phyloP scores from a whole-genome alignment of 768 basidiomycete genomes.

The Naganishia onofrii region DNA sequence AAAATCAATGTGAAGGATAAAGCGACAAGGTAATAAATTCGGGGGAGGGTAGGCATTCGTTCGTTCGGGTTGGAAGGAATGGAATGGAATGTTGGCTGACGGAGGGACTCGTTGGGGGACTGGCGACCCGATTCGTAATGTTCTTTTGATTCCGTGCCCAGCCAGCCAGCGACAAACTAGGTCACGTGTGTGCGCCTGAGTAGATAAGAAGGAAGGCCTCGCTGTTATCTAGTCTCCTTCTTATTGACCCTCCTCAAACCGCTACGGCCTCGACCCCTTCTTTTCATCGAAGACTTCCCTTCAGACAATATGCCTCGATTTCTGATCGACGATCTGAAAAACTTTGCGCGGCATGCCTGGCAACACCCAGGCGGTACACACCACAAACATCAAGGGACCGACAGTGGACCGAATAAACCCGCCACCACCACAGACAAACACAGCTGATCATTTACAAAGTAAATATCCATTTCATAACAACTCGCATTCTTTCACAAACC shows the following conservation, averaged over 20 bases:
- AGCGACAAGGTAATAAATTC: neutral
- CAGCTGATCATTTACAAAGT: too few species aligned
- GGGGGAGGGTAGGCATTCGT: neutral
- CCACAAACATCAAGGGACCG: neutral
- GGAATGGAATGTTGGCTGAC: neutral
- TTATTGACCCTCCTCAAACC: too few species aligned
- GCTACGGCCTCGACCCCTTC: too few species aligned
- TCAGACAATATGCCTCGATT: too few species aligned
- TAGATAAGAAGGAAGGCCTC: too few species aligned
- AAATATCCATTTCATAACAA: too few species aligned
- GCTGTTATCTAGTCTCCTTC: too few species aligned
- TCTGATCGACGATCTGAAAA: neutral
- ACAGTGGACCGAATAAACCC: neutral
- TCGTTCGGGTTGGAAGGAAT: neutral
- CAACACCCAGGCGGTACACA: neutral
- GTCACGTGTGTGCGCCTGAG: neutral
- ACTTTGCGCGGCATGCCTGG: too few species aligned
- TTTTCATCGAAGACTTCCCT: too few species aligned
- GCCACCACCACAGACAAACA: too few species aligned
- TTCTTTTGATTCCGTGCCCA: slow-evolving; percentile 2
- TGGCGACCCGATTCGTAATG: neutral
- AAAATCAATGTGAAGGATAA: neutral
- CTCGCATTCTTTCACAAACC: too few species aligned
- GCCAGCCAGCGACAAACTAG: neutral
- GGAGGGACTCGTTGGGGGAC: slow-evolving; percentile 1